These are phyloP conservation scores for Thielaviopsis euricoi DNA, from an alignment of 2,329 filamentous ascomycete species.

Conservation along the genomic window DNA sequence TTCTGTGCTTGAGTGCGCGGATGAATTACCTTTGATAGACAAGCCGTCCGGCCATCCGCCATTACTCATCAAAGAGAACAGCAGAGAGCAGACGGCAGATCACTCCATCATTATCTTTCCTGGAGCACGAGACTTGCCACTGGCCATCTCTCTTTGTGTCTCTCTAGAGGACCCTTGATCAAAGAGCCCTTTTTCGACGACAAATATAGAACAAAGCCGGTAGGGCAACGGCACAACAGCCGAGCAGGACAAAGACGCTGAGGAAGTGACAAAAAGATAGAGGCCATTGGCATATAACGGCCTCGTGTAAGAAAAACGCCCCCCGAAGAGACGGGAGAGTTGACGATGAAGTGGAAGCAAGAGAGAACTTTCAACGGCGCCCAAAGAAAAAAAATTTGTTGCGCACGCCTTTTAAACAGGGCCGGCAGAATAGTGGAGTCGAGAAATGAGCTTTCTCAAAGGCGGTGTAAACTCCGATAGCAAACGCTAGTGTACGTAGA, in stretches of 20 bases:
- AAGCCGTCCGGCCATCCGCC: neutral
- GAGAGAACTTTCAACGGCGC: neutral
- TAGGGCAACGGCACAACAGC: too few species aligned
- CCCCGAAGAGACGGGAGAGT: too few species aligned
- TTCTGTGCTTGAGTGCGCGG: neutral
- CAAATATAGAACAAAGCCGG: neutral
- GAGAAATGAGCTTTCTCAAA: neutral
- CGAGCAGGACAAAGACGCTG: too few species aligned
- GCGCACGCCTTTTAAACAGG: constrained; percentile 6
- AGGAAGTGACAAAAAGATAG: too few species aligned
- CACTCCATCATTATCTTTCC: too few species aligned
- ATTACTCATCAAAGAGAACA: constrained; percentile 7
- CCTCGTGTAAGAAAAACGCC: neutral
- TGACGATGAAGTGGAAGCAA: neutral
- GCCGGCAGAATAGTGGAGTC: constrained; percentile 12
- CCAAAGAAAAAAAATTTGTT: neutral
- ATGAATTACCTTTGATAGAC: constrained; percentile 1
- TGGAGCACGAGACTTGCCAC: neutral
- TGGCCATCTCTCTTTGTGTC: too few species aligned
- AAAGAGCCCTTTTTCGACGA: too few species aligned
- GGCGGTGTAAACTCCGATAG: neutral
- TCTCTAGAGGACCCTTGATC: neutral
- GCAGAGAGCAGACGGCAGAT: neutral
- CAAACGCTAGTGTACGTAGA: neutral
- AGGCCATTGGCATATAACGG: too few species aligned